phyloP scores from a whole-genome alignment of 2,329 filamentous ascomycete genomes.

The Botrytis cinerea region DNA sequence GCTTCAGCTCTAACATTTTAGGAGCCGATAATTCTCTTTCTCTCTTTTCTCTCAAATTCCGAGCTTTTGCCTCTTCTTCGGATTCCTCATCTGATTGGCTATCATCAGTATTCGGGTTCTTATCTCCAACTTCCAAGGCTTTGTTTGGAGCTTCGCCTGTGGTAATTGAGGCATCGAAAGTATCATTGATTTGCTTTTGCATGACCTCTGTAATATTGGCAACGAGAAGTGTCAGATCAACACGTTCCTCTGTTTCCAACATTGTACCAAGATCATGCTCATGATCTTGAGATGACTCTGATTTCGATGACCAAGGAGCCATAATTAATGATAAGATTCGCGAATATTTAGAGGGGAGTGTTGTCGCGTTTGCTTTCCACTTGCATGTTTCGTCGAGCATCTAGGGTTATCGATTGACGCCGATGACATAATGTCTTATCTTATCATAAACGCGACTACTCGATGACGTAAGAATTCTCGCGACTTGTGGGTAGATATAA shows the following conservation, averaged over 20 bases:
- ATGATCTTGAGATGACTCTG: constrained; percentile 25
- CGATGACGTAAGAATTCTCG: neutral
- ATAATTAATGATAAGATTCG: constrained; percentile 26
- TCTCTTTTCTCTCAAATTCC: constrained; percentile 42
- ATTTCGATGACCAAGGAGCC: constrained; percentile 27
- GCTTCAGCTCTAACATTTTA: constrained; percentile 65
- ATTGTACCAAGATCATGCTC: constrained; percentile 39
- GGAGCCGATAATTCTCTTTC: constrained; percentile 53
- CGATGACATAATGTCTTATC: constrained; percentile 22
- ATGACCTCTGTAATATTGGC: constrained; percentile 57
- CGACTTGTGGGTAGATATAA: neutral
- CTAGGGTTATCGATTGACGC: neutral
- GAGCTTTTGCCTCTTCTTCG: constrained; percentile 39
- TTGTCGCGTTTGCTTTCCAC: neutral
- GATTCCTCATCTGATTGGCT: constrained; percentile 39
- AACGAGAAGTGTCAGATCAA: constrained; percentile 54
- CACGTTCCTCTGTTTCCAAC: constrained; percentile 39
- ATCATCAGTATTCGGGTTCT: constrained; percentile 43
- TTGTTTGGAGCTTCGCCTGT: constrained; percentile 37
- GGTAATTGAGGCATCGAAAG: constrained; percentile 49
- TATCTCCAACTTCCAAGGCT: constrained; percentile 40
- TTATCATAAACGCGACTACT: neutral
- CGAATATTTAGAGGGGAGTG: neutral
- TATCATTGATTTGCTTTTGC: constrained; percentile 52
- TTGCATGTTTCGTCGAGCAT: neutral